Evolutionary conservation across 2,329 filamentous ascomycete genomes (phyloP).

Genomic region (Alternaria novae-zelandiae): DNA sequence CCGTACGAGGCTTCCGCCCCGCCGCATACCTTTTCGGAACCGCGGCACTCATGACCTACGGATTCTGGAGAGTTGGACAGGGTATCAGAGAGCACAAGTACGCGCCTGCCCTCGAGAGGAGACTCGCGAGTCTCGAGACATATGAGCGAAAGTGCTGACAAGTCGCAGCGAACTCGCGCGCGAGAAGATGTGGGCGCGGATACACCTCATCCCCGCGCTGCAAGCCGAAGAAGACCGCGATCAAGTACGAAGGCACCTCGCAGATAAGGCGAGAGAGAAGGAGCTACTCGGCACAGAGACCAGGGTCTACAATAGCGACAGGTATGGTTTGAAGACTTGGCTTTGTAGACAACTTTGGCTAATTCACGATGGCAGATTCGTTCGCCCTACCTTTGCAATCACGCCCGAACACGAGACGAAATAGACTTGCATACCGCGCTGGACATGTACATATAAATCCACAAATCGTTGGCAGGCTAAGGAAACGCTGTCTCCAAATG

Average conservation of each 20-base stretch:
- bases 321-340: constrained; percentile 61
- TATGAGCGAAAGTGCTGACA: constrained; percentile 21
- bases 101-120: constrained; percentile 39
- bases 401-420: constrained; percentile 69
- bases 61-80: constrained; percentile 84
- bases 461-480: not conserved
- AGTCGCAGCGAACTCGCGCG: constrained; percentile 82
- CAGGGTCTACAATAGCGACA: constrained; percentile 85
- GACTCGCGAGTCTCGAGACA: not conserved
- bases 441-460: constrained; percentile 22
- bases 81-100: constrained; percentile 93
- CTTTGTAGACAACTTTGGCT: not conserved
- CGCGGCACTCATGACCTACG: constrained; percentile 81
- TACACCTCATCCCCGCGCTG: constrained; percentile 90
- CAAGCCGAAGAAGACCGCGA: constrained; percentile 98
- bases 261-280: constrained; percentile 89
- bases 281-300: constrained; percentile 83
- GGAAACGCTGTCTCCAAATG: constrained; percentile 13
- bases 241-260: constrained; percentile 83
- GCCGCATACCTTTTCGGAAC: constrained; percentile 77
- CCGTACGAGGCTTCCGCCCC: constrained; percentile 87
- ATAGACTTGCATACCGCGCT: constrained; percentile 47
- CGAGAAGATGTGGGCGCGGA: constrained; percentile 98
- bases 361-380: constrained; percentile 47
- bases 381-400: constrained; percentile 79